Base-by-base conservation (phyloP, 2,329 filamentous ascomycete genomes). In the Arthroderma sp. region DNA sequence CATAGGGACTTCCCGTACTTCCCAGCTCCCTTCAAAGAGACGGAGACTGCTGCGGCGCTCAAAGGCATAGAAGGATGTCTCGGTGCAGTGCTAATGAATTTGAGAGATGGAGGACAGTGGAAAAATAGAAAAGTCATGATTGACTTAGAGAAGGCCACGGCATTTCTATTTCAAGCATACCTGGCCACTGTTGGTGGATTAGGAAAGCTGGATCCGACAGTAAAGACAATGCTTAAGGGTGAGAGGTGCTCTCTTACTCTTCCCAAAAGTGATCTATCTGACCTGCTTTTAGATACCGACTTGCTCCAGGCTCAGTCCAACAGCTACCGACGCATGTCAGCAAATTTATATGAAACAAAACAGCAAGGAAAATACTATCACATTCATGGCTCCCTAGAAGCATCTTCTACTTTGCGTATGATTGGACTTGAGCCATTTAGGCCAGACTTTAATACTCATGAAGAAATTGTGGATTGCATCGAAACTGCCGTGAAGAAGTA, bases 301-400 rank as follows among this genome's bases (percentile, higher is more conserved):
- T 62, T 85, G 22, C 65, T 83, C 4, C 66, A 74, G 49, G 83
- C 83, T 1, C 83, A 86, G 57, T 83, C 81, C 2, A 76, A 78
- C 49, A 66, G 76, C 5, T 86, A 86, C 56, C 75, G 82, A 6
- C 77, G 82, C 49, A 70, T 85, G 61, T 83, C 81, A 7, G 81
- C 81, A 9, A 84, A 84, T 49, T 63, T 85, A 1, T 85, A 85
- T 61, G 70, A 74, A 53, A 84, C 81, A 6, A 79, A 76, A 57
- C 71, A 69, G n/a, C 63, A 69, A 1, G 75, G 73, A n/a, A 71
- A 80, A 55, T 85, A 77, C 55, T 86, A 83, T 56, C 82, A 86
- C 55, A 81, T 85, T 28, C 82, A 85, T 57, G 81, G 82, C 38
- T 85, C 81, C 0, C 63, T 86, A 0, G 81, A 85, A 52, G 81